These are phyloP conservation scores for Amanita jacksonii DNA, from an alignment of 768 basidiomycete genomes.

Conservation along the genomic window DNA sequence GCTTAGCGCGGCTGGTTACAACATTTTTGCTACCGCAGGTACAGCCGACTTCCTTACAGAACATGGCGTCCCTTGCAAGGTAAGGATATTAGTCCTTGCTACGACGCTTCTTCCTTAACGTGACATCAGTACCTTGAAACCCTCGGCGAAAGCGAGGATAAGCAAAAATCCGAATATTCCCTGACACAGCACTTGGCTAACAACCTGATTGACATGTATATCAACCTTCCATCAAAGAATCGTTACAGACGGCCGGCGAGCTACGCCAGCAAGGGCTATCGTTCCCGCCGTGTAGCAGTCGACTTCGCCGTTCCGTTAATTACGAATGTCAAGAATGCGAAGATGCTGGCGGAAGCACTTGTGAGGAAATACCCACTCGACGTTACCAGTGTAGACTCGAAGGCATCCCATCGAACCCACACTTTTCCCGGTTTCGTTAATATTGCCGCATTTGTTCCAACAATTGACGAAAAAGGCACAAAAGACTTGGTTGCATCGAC, in stretches of 20 bases:
- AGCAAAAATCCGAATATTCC: slow-evolving; percentile 96
- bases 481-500: slow-evolving; percentile 59
- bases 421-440: slow-evolving; percentile 90
- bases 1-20: slow-evolving; percentile 86
- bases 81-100: slow-evolving; percentile 19
- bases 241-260: slow-evolving; percentile 94
- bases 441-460: slow-evolving; percentile 78
- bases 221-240: slow-evolving; percentile 98
- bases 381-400: slow-evolving; percentile 85
- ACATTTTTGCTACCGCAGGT: slow-evolving; percentile 94
- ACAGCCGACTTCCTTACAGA: slow-evolving; percentile 97
- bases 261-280: slow-evolving; percentile 95
- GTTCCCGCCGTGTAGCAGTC: slow-evolving; percentile 96
- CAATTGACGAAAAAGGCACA: slow-evolving; percentile 42
- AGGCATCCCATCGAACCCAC: slow-evolving; percentile 86
- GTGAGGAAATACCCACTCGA: slow-evolving; percentile 86
- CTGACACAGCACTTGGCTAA: slow-evolving; percentile 94
- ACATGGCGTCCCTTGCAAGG: slow-evolving; percentile 95
- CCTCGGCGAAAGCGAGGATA: slow-evolving; percentile 57
- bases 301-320: slow-evolving; percentile 97
- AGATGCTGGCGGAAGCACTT: slow-evolving; percentile 88
- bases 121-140: slow-evolving; percentile 74
- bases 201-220: slow-evolving; percentile 98
- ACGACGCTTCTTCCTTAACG: slow-evolving; percentile 3
- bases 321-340: slow-evolving; percentile 98